Evolutionary conservation across 441 rosid species (phyloP).

Genomic region (Dalechampia spathulata): DNA sequence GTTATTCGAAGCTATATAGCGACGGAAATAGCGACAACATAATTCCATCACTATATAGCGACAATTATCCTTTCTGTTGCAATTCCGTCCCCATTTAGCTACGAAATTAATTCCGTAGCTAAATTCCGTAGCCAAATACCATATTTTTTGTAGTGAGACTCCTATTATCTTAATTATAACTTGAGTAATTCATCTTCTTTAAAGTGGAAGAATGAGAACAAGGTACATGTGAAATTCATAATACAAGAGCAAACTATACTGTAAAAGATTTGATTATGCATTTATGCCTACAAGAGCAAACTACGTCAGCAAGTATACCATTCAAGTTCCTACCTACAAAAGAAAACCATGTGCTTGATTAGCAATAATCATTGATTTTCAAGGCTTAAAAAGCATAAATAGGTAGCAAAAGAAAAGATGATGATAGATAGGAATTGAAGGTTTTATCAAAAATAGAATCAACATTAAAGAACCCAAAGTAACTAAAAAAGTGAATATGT

Average conservation of each 20-base stretch:
- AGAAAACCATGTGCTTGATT: not conserved
- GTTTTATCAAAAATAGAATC: slow-evolving; percentile 71
- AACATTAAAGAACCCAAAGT: slow-evolving; percentile 80
- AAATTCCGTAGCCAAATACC: no score
- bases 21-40: no score
- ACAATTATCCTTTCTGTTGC: no score
- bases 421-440: not conserved
- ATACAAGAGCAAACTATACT: slow-evolving; percentile 77
- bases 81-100: no score
- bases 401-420: slow-evolving; percentile 10
- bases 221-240: slow-evolving; percentile 76
- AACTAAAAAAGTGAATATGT: slow-evolving; percentile 69
- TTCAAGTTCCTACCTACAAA: no score
- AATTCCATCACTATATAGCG: no score
- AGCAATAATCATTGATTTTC: not conserved
- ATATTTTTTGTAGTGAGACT: no score
- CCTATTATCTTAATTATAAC: no score
- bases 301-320: not conserved
- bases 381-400: slow-evolving; percentile 6
- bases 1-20: no score
- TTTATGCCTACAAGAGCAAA: slow-evolving; percentile 53
- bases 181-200: no score
- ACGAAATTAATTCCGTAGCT: no score
- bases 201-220: no score
- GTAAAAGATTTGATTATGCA: slow-evolving; percentile 96